Percentiles rank a stretch among this genome's conserved stretches.
Evolutionary conservation across 345 rosid species (phyloP).

Genomic region (Hypericum androsaemum): DNA sequence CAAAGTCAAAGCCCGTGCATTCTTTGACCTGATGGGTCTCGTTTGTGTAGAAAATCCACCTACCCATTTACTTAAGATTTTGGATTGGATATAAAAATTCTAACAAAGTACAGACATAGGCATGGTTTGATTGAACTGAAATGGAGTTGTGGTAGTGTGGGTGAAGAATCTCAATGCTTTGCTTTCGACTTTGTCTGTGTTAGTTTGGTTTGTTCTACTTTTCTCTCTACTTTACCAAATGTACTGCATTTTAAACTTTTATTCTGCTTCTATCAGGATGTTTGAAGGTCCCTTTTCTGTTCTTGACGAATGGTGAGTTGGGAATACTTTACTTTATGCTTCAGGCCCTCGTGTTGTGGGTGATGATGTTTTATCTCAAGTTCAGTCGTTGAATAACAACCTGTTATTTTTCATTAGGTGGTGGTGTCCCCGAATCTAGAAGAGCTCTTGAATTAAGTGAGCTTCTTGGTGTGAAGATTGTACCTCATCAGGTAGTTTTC

Average conservation of each 20-base stretch:
- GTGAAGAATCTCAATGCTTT: not conserved
- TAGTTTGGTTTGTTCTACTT: constrained; percentile 3
- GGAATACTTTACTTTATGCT: not conserved
- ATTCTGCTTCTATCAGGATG: constrained; percentile 15
- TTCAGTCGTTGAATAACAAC: not conserved
- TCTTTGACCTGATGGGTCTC: too few relatives aligned
- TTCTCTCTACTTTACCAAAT: too few relatives aligned
- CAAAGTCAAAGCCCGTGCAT: too few relatives aligned
- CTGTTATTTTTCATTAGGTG: constrained; percentile 23
- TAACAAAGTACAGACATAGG: not conserved
- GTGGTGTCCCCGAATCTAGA: constrained; percentile 37
- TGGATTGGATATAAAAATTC: too few relatives aligned
- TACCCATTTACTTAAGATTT: too few relatives aligned
- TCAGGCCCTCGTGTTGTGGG: not conserved
- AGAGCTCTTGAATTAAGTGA: constrained; percentile 34
- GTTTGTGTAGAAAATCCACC: too few relatives aligned
- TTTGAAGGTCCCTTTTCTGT: constrained; percentile 35
- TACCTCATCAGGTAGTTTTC: constrained; percentile 31
- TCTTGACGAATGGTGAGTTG: constrained; percentile 41
- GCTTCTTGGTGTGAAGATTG: constrained; percentile 31
- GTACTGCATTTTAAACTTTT: too few relatives aligned
- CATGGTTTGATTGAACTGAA: not conserved
- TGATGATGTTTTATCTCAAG: not conserved
- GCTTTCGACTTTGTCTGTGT: not conserved
- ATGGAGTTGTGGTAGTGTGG: not conserved